Evolutionary conservation across 1,284 basidiomycete genomes (phyloP), one percentile per base, ranked within the genome.

Genomic region (Cryptococcus maquisensis): DNA sequence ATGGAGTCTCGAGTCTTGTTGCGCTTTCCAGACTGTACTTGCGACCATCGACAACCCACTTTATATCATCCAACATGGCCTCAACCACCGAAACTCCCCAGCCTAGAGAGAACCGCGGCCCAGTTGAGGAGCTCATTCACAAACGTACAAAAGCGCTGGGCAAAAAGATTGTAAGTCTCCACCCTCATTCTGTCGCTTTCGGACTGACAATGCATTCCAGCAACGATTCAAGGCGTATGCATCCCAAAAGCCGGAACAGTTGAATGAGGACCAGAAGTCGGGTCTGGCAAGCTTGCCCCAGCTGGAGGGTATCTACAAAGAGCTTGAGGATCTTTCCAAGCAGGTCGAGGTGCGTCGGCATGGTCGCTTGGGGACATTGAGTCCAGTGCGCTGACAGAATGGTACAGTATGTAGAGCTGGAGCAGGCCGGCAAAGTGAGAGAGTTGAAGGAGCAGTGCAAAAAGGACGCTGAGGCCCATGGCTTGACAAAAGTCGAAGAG

Each of bases 191-290:
- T 35, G 28, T 28, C 28, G 7, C 28, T 16, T 8, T 24, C 16
- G 2, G 24, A 24, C 28, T 46, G 20, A 46, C 24, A n/a, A 28
- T 15, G 12, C 18, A 23, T 4, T n/a, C 18, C 66, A 92, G 90
- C 80, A 80, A 61, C 84, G 90, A 57, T 83, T 89, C 78, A 79
- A 84, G 48, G 75, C 78, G 13, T 91, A 92, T 72, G 81, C 83
- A 32, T 68, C 81, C 10, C 84, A 82, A 28, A 81, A 84, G n/a
- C 71, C 79, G 2, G 83, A 83, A 45, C 84, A 85, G 62, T 80
- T 93, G 51, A 89, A 93, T 63, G 87, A 89, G 24, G 90, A 93
- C 73, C 90, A 93, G 76, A 85, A 81, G 62, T 82, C 84, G 32
- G 80, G 81, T 1, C 66, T 91, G 49, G 85, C 82, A 59, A 83